phyloP scores from a whole-genome alignment of 164 flowering plant genomes.

The Santalum album region DNA sequence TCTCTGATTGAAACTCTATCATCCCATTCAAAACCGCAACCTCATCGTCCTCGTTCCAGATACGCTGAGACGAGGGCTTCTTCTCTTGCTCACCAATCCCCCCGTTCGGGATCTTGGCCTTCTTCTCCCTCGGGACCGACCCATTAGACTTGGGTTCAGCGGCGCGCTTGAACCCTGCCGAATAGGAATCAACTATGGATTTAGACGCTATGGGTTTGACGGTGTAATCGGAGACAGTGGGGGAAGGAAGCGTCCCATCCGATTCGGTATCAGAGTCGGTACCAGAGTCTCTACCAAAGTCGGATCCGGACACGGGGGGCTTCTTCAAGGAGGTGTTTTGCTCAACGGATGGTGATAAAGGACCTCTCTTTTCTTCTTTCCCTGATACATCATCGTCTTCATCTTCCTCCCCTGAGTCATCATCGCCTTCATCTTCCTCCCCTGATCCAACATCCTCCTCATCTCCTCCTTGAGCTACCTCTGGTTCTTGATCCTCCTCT shows the following conservation, averaged over 20 bases:
- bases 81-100: not conserved
- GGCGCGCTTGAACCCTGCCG: not conserved
- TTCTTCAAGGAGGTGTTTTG: not conserved
- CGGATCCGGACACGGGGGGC: not conserved
- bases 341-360: not conserved
- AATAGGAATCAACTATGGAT: not conserved
- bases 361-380: not conserved
- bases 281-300: not conserved
- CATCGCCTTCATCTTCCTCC: not conserved
- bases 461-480: slow-evolving; percentile 3
- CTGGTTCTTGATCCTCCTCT: not conserved
- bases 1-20: slow-evolving; percentile 17
- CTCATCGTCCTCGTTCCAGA: slow-evolving; percentile 50
- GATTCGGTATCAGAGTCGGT: slow-evolving; percentile 9
- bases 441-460: slow-evolving; percentile 4
- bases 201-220: not conserved
- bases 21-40: slow-evolving; percentile 32
- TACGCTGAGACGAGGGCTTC: slow-evolving; percentile 9
- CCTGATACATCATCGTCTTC: not conserved
- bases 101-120: slow-evolving; percentile 1
- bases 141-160: not conserved
- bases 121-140: not conserved
- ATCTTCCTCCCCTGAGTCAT: not conserved
- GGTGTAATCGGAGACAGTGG: not conserved
- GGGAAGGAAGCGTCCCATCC: not conserved